Conservation (phyloP, 116 monocot genomes). For the Iris pallida region DNA sequence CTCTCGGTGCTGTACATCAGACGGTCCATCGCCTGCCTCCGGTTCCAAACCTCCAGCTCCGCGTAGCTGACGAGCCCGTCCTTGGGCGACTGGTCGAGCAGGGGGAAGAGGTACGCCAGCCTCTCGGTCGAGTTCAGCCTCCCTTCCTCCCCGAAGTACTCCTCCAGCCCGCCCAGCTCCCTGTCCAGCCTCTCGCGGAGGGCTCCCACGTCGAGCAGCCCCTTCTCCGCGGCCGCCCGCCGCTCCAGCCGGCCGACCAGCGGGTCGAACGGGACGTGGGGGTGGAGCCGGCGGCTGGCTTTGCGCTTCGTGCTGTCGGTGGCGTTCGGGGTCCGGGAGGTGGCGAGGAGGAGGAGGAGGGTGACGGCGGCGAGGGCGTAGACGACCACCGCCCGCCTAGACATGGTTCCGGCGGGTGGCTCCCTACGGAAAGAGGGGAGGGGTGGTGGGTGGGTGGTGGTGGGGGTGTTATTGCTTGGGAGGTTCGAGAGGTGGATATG, state of each 20-base stretch:
- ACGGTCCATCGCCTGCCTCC: constrained; percentile 26
- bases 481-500: too few relatives aligned
- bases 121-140: constrained; percentile 32
- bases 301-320: not conserved
- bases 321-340: not conserved
- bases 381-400: constrained; percentile 18
- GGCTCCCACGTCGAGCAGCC: constrained; percentile 14
- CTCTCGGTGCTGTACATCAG: constrained; percentile 8
- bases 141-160: constrained; percentile 29
- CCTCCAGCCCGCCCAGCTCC: constrained; percentile 7
- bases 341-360: constrained; percentile 20
- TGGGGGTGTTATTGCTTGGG: too few relatives aligned
- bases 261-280: constrained; percentile 11
- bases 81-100: constrained; percentile 25
- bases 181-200: constrained; percentile 14
- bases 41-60: constrained; percentile 37
- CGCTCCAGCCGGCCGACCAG: constrained; percentile 15
- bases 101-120: constrained; percentile 22
- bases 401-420: constrained; percentile 6
- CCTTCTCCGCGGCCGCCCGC: constrained; percentile 1
- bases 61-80: constrained; percentile 24
- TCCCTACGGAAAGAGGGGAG: not conserved
- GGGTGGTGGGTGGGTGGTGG: not conserved
- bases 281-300: constrained; percentile 3
- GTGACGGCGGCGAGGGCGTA: constrained; percentile 14